Conservation (phyloP, 2,329 filamentous ascomycete species). For the Magnaporthiopsis poae region DNA sequence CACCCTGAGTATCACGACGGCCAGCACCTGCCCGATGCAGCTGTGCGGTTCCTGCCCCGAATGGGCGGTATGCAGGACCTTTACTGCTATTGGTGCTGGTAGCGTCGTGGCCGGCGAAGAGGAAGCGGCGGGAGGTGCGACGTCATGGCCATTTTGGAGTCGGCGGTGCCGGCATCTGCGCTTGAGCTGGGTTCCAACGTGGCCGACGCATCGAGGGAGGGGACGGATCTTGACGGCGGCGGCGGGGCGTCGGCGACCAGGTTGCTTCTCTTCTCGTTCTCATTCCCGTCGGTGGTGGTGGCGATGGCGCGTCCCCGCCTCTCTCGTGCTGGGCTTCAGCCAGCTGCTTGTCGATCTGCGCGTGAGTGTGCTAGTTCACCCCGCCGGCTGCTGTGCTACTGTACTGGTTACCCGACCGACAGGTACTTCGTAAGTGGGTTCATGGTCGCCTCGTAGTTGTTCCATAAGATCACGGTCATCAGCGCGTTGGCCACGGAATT, state of each 20-base stretch:
- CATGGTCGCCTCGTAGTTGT: constrained; percentile 1
- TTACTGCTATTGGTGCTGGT: constrained; percentile 17
- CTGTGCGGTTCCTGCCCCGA: constrained; percentile 43
- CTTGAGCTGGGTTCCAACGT: background rate
- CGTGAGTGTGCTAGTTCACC: constrained; percentile 19
- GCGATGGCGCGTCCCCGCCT: background rate
- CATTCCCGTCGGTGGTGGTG: background rate
- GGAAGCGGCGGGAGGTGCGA: constrained; percentile 25
- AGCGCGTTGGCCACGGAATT: background rate
- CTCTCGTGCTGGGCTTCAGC: background rate
- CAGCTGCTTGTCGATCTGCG: constrained; percentile 19
- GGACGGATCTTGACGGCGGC: background rate
- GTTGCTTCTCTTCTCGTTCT: too few species aligned
- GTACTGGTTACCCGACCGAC: background rate
- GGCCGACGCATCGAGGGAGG: background rate
- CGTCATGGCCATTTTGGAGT: constrained; percentile 23
- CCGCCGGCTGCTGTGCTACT: constrained; percentile 23
- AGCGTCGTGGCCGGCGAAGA: constrained; percentile 31
- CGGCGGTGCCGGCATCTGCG: constrained; percentile 7
- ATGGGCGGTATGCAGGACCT: constrained; percentile 38
- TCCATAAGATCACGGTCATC: background rate
- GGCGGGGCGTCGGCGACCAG: too few species aligned
- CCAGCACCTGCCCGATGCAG: constrained; percentile 41
- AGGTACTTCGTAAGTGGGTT: constrained; percentile 5
- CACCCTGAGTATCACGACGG: constrained; percentile 11